Base-by-base conservation (phyloP, 129 eudicot species). In the Erigeron canadensis region DNA sequence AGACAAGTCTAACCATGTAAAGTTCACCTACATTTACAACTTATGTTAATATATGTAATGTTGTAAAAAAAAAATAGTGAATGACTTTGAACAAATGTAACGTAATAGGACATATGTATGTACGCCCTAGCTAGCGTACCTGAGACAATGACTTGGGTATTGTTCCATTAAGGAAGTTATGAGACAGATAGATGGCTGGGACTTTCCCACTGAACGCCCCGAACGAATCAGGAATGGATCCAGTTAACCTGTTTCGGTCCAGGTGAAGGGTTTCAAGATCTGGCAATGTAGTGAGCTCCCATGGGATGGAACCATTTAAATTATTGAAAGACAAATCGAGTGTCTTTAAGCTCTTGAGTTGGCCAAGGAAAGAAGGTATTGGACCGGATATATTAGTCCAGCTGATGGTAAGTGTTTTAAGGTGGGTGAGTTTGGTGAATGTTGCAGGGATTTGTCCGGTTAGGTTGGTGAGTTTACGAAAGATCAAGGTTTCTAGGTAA, bases 221-320 rank as follows among this genome's bases (percentile, higher is more conserved):
- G 23, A 84, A 81, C 15, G 83, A 81, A 5, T 79, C 83, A 12
- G 89, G 89, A 60, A 87, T 80, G 22, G 75, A 0, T 0, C 94
- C 94, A 1, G 84, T 79, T 56, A 87, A 78, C 4, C 69, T 77
- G 70, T 87, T 87, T 12, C 88, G 41, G 74, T 82, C 84, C 6
- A 87, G 69, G 28, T 69, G 74, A 5, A 83, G 71, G 10, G 57
- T 78, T 48, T 48, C 50, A 18, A 86, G 88, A 38, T 78, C 71
- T 8, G 79, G 75, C 22, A 84, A 71, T 9, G 17, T 54, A 43
- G 91, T 48, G 8, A 86, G 84, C 16, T 79, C 79, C 3, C 86
- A 53, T 3, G 91, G 91, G 74, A 86, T 83, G 0, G 82, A 60
- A 5, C 86, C 91, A 37, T 63, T 70, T 17, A 86, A 77, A 18